These are phyloP conservation scores for Massarina eburnea DNA, from an alignment of 2,329 filamentous ascomycete species.

Conservation along the genomic window DNA sequence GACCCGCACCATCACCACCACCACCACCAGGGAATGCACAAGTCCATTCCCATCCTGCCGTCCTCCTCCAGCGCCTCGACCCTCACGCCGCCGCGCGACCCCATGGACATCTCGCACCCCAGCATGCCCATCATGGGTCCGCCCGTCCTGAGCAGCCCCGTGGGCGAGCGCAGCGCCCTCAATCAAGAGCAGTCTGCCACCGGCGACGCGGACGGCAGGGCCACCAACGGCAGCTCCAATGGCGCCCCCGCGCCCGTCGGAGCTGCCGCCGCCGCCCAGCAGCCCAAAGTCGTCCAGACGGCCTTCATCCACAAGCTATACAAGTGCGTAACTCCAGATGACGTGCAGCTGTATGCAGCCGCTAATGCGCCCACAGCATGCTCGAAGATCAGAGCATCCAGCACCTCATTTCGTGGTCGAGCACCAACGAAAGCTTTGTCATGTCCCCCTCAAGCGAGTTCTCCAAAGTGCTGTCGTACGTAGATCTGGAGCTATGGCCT, in stretches of 20 bases:
- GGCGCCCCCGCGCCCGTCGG: constrained; percentile 50
- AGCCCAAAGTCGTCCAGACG: constrained; percentile 96
- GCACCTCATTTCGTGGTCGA: constrained; percentile 95
- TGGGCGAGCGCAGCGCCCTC: constrained; percentile 47
- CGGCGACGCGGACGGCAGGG: constrained; percentile 31
- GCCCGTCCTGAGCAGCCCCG: constrained; percentile 52
- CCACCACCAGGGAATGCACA: constrained; percentile 49
- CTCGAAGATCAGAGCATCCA: constrained; percentile 90
- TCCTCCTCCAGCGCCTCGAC: constrained; percentile 48
- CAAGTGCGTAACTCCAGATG: constrained; percentile 65
- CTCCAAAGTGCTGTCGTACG: constrained; percentile 95
- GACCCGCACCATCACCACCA: too few relatives aligned
- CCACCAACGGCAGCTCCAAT: constrained; percentile 44
- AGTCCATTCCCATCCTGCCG: constrained; percentile 55
- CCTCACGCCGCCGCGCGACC: constrained; percentile 50
- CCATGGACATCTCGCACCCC: constrained; percentile 59
- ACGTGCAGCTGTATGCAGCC: constrained; percentile 7
- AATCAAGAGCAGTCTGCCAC: constrained; percentile 22
- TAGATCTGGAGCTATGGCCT: constrained; percentile 37
- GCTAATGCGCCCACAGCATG: constrained; percentile 68
- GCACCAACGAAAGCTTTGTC: constrained; percentile 92
- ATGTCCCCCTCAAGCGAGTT: constrained; percentile 98
- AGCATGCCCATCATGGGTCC: constrained; percentile 51
- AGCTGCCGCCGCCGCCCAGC: constrained; percentile 75
- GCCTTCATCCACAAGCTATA: constrained; percentile 99